phyloP scores from a whole-genome alignment of 768 basidiomycete genomes.

The Termitomyces sp. region DNA sequence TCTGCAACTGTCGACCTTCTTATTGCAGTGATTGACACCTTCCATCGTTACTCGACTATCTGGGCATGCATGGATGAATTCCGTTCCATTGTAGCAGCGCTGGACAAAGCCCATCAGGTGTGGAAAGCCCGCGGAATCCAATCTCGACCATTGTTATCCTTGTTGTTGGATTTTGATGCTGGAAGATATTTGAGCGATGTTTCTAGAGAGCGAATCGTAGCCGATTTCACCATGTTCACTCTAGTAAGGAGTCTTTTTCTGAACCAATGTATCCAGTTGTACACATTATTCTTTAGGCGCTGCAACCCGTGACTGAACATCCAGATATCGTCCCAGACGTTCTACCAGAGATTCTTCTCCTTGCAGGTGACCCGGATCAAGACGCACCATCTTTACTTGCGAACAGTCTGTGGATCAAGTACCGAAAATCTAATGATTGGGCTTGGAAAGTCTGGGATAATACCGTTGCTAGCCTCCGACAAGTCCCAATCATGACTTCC shows the following conservation, averaged over 20 bases:
- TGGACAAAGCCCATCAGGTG: constrained; percentile 56
- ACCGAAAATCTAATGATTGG: constrained; percentile 68
- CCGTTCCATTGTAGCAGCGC: constrained; percentile 49
- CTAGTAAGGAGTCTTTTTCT: constrained; percentile 34
- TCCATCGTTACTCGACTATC: constrained; percentile 66
- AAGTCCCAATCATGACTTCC: constrained; percentile 52
- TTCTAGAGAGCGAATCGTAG: constrained; percentile 54
- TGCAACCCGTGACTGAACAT: constrained; percentile 38
- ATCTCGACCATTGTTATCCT: constrained; percentile 55
- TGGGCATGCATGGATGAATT: constrained; percentile 74
- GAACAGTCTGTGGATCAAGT: constrained; percentile 79
- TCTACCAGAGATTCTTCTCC: constrained; percentile 61
- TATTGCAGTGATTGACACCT: constrained; percentile 59
- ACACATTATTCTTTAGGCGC: constrained; percentile 28
- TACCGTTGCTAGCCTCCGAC: constrained; percentile 67
- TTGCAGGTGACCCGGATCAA: constrained; percentile 52
- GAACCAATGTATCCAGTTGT: neutral
- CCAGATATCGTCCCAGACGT: constrained; percentile 39
- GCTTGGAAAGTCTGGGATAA: constrained; percentile 85
- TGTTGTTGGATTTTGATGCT: constrained; percentile 63
- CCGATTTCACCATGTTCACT: constrained; percentile 58
- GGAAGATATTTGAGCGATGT: constrained; percentile 47
- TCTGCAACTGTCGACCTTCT: constrained; percentile 49
- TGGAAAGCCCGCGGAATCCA: constrained; percentile 65
- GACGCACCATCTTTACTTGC: constrained; percentile 69